Base-by-base conservation (phyloP, 495 filamentous ascomycete genomes). In the Talaromyces adpressus region DNA sequence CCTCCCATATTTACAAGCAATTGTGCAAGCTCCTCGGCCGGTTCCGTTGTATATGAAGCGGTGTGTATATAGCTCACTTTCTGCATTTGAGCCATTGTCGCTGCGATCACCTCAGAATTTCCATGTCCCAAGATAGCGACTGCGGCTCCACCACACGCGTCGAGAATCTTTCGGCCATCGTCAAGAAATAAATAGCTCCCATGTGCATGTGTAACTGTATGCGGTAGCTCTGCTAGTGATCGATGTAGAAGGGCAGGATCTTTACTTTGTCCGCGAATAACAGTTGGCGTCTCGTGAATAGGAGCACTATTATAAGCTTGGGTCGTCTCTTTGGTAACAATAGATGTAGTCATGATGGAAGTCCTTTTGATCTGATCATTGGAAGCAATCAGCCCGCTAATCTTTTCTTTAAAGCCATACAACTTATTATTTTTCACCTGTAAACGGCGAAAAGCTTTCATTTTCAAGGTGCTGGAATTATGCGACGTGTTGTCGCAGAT, bases 81-180 rank as follows among this genome's bases (percentile, higher is more conserved):
- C 12, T 68, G 59, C 71, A 79, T 72, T 59, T 82, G 79, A 57
- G 32, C 75, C 68, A 56, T 65, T 66, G 54, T 60, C 1, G 65
- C 74, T 63, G 59, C 63, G 41, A 64, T 74, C 59, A 63, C 74
- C 60, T 39, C 70, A 27, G 73, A 66, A 62, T 83, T 70, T 45
- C 78, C 77, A 62, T 83, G 81, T 20, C 80, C 81, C 8, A 84
- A 60, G 61, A 69, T 71, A 2, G 72, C 60, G 22, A 77, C 75
- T 0, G 75, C 74, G 2, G 74, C 73, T 23, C 75, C 75, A n/a
- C 71, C 69, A 56, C 62, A 69, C 4, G 79, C 81, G 64, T 87
- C 85, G 25, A 87, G 73, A 58, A 89, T 79, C 54, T 69, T 74
- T 4, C 77, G 77, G 36, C 82, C 83, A 65, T 83, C 73, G 11